Base-by-base conservation (phyloP, 2,329 filamentous ascomycete species). In the Penicillium sp. region DNA sequence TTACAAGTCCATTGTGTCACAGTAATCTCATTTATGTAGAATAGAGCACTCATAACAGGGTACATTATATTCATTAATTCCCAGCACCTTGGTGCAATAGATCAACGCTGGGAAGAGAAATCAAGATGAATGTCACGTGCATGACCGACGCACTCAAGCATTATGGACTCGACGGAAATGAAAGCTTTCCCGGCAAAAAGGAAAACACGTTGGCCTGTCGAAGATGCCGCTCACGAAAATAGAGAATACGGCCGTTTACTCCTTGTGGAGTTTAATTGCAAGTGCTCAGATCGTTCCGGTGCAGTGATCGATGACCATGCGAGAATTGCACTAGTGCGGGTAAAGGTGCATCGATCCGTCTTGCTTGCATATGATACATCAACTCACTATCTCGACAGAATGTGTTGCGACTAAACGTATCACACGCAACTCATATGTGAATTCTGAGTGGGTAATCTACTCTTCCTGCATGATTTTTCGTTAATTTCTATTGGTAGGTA, bases 161-260 rank as follows among this genome's bases (percentile, higher is more conserved):
- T 10, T 2, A 51, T 44, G 44, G 10, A 18, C 16, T n/a, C 16
- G 33, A 30, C 5, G 27, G 24, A 31, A 27, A 30, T 16, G 4
- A 51, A 24, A 10, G 49, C 28, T 24, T 25, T 27, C 3, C 31
- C 49, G n/a, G 33, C 31, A 45, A 56, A 56, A 35, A 47, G 47
- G 10, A 45, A 28, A 55, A 55, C 31, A 16, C n/a, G 14, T 22
- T 55, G 10, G 46, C 54, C 10, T 57, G 54, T 31, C 46, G 18
- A 41, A 48, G 54, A 22, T 57, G 54, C 40, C 52, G 52, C 25
- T 52, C 44, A 35, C 46, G 49, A 36, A 55, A 57, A 28, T 52
- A 57, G 31, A 57, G 42, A 33, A 52, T 57, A 35, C 24, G 35
- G 22, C 13, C 35, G 18, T 25, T 18, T 24, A 13, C 27, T 11